Evolutionary conservation across 257 asterid species (phyloP), one percentile per base, ranked within the genome.

Genomic region (Prunella vulgaris): DNA sequence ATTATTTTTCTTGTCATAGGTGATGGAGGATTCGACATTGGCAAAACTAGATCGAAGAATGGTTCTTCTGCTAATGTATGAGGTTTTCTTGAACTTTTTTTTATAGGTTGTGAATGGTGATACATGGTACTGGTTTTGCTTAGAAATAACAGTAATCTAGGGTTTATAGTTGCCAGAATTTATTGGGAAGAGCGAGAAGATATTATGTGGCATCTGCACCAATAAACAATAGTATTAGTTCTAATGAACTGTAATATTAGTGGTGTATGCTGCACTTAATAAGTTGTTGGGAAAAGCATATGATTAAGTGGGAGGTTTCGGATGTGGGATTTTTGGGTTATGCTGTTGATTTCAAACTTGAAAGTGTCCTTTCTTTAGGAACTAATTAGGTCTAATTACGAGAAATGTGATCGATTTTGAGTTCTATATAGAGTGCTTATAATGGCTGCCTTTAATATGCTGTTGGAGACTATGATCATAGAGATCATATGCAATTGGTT

Each of bases 21-120:
- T 57, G 60, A 74, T 65, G 66, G 48, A 44, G 70, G 64, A 58
- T 71, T 28, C 6, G 59, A 64, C 4, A 21, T 69, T 72, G 64
- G 60, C 62, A 69, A 62, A 48, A 62, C 60, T 12, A 69, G 76
- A 78, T 75, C 54, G 40, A 77, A 38, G 60, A 77, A 61, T 63
- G 80, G 72, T 66, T 52, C 74, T 69, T 37, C 76, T 76, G 58
- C 74, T 56, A 44, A 77, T 71, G 86, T 84, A 78, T 22, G 83
- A 42, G 21, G 7, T 51, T 76, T 70, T 27, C 70, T 37, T 51
- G 35, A 14, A 7, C 17, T 35, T 22, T 15, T 56, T 9, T 25
- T 0, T 15, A 9, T 28, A 30, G 7, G 3, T 3, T 68, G 49
- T 46, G 49, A n/a, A 49, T 52, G 20, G 9, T 62, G 22, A 25